Conservation (phyloP, 2,329 filamentous ascomycete genomes). For the Teratosphaeria epicoccoides region DNA sequence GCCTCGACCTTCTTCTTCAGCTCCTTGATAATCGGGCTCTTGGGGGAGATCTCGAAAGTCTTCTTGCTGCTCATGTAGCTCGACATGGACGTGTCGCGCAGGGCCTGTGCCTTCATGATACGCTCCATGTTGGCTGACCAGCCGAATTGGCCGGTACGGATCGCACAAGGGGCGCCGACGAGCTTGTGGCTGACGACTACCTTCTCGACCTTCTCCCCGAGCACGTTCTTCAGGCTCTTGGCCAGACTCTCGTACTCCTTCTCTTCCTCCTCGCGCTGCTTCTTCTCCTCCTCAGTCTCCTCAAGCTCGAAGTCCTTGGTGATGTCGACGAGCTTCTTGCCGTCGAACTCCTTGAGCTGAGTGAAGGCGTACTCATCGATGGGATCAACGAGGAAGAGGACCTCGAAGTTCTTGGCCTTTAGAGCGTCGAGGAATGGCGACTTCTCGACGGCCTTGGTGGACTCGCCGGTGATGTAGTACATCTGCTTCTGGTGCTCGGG, state of each 20-base stretch:
- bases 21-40: slow-evolving; percentile 95
- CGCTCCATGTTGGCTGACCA: slow-evolving; percentile 99
- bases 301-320: slow-evolving; percentile 99
- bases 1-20: slow-evolving; percentile 98
- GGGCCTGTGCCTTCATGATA: slow-evolving; percentile 99
- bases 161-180: slow-evolving; percentile 84
- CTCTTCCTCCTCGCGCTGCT: slow-evolving; percentile 85
- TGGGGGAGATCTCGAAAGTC: slow-evolving; percentile 99
- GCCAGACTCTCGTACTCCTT: slow-evolving; percentile 93
- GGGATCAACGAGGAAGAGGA: slow-evolving; percentile 97
- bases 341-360: slow-evolving; percentile 99
- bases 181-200: slow-evolving; percentile 98
- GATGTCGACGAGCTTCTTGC: slow-evolving; percentile 99
- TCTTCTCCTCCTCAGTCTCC: slow-evolving; percentile 99
- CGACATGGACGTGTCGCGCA: slow-evolving; percentile 98
- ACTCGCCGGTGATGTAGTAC: slow-evolving; percentile 99
- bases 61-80: slow-evolving; percentile 99
- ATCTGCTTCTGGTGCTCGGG: slow-evolving; percentile 99
- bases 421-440: slow-evolving; percentile 98
- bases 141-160: slow-evolving; percentile 98
- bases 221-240: slow-evolving; percentile 97
- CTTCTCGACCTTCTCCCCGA: slow-evolving; percentile 99
- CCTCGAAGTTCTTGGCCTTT: slow-evolving; percentile 98
- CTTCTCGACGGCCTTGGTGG: slow-evolving; percentile 93
- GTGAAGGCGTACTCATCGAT: slow-evolving; percentile 99